Base-by-base conservation (phyloP, 2,329 filamentous ascomycete genomes). In the Pseudogymnoascus sp. region DNA sequence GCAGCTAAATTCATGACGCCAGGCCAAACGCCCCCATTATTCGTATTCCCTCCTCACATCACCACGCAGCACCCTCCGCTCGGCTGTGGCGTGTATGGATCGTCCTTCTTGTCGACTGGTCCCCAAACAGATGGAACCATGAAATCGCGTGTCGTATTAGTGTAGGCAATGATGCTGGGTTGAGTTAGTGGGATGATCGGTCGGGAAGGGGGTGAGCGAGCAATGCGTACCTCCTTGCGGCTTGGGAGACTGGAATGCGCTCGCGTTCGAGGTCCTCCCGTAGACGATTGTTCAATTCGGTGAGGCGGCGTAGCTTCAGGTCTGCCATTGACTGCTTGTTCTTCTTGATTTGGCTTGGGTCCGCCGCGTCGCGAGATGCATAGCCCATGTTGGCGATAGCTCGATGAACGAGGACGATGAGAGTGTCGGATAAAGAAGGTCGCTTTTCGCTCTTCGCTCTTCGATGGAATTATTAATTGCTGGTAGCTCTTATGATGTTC, bases 251-350 rank as follows among this genome's bases (percentile, higher is more conserved):
- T 69, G 93, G 94, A 74, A 97, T 96, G 71, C 94, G 85, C 75
- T 96, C 92, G 75, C 94, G 86, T 72, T 97, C 94, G 67, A 99
- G 82, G 76, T 99, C 94, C 78, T 99, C 94, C 72, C 92, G 90
- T 76, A 99, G 80, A 71, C 94, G 89, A 77, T 91, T 91, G 83
- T 97, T 99, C 72, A 99, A 85, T 80, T 99, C 94, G 65, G 92
- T 97, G 77, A 99, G 83, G 68, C 94, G 89, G 72, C 94, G 88
- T 72, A 97, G 86, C 83, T 99, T 99, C 68, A 99, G 85, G 76
- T 99, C 94, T 70, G 93, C 93, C 91, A 99, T 97, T 75, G 91
- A 96, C 80, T 97, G 94, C 83, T 97, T 97, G 81, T 95, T 97
- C 81, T 92, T 96, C 83, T 84, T 86, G 71, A 86, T 84, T 75